Conservation (phyloP, 1,139 yeast genomes). For the Pichia sp. region DNA sequence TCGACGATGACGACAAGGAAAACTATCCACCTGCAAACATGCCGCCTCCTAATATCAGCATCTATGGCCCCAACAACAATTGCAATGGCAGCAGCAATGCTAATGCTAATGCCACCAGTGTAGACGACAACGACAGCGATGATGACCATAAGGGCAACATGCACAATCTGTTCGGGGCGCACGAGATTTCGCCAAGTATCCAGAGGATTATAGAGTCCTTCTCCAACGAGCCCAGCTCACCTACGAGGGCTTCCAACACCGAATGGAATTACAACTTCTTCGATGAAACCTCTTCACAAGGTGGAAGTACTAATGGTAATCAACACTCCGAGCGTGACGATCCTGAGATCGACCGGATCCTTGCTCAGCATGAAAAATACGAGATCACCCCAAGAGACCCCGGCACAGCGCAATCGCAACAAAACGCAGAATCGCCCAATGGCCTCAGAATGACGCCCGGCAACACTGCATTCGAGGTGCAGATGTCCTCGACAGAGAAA, state of each 20-base stretch:
- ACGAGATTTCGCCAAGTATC: slow-evolving; percentile 32
- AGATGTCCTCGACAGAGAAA: background rate
- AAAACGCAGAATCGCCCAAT: slow-evolving; percentile 14
- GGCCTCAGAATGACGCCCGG: slow-evolving; percentile 7
- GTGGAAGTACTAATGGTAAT: slow-evolving; percentile 13
- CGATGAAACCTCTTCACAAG: slow-evolving; percentile 19
- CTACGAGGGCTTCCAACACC: slow-evolving; percentile 24
- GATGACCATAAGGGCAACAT: slow-evolving; percentile 1
- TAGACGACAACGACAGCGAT: background rate
- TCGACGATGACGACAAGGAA: slow-evolving; percentile 35
- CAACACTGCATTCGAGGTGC: background rate
- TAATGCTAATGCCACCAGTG: background rate
- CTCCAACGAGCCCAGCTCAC: slow-evolving; percentile 27
- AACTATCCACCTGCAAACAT: slow-evolving; percentile 19
- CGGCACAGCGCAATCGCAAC: slow-evolving; percentile 25
- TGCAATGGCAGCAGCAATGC: background rate
- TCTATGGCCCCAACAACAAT: background rate
- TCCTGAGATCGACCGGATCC: slow-evolving; percentile 26
- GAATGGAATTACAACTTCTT: slow-evolving; percentile 33
- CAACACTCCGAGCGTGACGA: slow-evolving; percentile 20
- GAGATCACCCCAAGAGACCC: slow-evolving; percentile 31
- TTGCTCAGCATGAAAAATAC: slow-evolving; percentile 21
- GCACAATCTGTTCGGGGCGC: slow-evolving; percentile 2
- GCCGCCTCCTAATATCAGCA: slow-evolving; percentile 14
- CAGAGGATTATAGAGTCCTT: slow-evolving; percentile 32